Evolutionary conservation across 495 filamentous ascomycete species (phyloP).

Genomic region (Xylaria acuta): DNA sequence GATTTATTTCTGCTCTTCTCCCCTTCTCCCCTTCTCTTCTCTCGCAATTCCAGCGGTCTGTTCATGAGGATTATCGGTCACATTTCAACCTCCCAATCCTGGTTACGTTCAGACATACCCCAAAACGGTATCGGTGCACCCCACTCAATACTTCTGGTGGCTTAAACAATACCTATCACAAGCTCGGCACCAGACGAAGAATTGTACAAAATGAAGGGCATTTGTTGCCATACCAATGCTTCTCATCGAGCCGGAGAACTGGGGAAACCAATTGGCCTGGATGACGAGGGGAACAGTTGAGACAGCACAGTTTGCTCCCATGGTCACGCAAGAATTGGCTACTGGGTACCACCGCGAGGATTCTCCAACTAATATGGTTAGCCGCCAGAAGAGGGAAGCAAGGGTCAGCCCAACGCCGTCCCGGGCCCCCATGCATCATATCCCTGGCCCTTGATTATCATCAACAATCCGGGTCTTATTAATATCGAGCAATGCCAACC

Average conservation of each 20-base stretch:
- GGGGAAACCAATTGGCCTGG: background rate
- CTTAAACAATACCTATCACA: conserved; percentile 23
- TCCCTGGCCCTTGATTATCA: conserved; percentile 29
- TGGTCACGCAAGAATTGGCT: conserved; percentile 25
- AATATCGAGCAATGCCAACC: conserved; percentile 30
- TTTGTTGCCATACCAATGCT: background rate
- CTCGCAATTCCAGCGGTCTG: conserved; percentile 22
- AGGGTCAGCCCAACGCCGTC: conserved; percentile 30
- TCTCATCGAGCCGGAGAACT: background rate
- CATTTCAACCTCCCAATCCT: conserved; percentile 22
- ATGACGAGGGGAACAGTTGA: conserved; percentile 13
- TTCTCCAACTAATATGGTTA: conserved; percentile 29
- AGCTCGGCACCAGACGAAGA: conserved; percentile 11
- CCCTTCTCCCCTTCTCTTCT: conserved; percentile 31
- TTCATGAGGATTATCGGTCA: conserved; percentile 29
- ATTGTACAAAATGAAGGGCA: conserved; percentile 4
- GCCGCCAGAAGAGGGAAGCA: conserved; percentile 30
- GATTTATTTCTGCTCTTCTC: background rate
- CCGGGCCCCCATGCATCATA: conserved; percentile 31
- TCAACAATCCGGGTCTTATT: conserved; percentile 29
- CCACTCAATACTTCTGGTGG: conserved; percentile 28
- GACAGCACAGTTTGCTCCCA: conserved; percentile 20
- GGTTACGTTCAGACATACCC: conserved; percentile 32
- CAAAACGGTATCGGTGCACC: conserved; percentile 38
- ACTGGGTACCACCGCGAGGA: conserved; percentile 26